phyloP scores from a whole-genome alignment of 2,329 filamentous ascomycete species.

The Cladosporium phlei region DNA sequence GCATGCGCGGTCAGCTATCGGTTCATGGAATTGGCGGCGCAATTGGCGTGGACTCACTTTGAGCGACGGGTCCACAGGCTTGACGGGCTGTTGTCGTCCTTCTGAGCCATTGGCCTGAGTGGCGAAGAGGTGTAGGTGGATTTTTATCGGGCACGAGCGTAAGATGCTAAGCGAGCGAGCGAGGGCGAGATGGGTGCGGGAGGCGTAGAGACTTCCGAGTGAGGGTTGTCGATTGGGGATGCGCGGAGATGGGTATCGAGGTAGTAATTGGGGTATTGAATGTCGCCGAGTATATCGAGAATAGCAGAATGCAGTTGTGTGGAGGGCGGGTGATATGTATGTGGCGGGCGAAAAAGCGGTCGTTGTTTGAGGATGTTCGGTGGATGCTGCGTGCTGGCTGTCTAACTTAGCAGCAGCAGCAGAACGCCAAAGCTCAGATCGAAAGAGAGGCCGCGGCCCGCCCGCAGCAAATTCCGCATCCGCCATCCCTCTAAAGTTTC shows the following conservation, averaged over 20 bases:
- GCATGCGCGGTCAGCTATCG: constrained; percentile 24
- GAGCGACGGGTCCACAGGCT: constrained; percentile 72
- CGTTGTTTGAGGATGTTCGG: not conserved
- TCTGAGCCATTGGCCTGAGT: constrained; percentile 28
- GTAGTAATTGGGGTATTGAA: not conserved
- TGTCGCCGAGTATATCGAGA: not conserved
- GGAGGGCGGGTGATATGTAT: not conserved
- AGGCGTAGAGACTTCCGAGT: constrained; percentile 12
- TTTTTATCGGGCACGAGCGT: constrained; percentile 9
- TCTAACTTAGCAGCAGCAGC: not conserved
- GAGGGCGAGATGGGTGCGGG: constrained; percentile 2
- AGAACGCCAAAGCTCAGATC: constrained; percentile 10
- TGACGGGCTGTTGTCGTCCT: constrained; percentile 31
- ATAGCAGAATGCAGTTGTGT: not conserved
- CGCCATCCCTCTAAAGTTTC: constrained; percentile 27
- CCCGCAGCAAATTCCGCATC: constrained; percentile 33
- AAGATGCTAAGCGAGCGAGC: constrained; percentile 11
- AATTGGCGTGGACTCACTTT: constrained; percentile 57
- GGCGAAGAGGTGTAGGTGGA: not conserved
- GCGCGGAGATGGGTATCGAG: not conserved
- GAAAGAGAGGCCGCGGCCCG: constrained; percentile 13
- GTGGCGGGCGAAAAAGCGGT: constrained; percentile 4
- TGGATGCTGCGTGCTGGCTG: constrained; percentile 8
- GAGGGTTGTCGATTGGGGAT: constrained; percentile 2
- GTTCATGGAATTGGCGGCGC: constrained; percentile 4